These are phyloP conservation scores for Penicillium paneum DNA, from an alignment of 2,329 filamentous ascomycete genomes.

Conservation along the genomic window DNA sequence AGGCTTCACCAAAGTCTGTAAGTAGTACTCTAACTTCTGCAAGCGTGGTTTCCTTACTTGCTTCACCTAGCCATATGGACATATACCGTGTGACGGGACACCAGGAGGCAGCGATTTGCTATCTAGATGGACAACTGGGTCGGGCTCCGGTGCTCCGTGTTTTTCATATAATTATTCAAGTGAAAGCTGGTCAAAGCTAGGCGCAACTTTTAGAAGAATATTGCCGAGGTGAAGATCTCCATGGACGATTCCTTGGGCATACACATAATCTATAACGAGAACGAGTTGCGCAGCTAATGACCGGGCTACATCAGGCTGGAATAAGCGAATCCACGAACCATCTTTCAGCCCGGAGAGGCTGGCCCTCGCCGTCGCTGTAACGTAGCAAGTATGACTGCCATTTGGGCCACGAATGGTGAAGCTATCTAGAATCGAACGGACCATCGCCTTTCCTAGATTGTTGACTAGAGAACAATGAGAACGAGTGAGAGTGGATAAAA, in stretches of 20 bases:
- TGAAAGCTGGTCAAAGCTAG: constrained; percentile 21
- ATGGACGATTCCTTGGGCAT: constrained; percentile 28
- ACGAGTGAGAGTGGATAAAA: constrained; percentile 23
- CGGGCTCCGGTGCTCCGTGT: constrained; percentile 20
- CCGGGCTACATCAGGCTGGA: constrained; percentile 24
- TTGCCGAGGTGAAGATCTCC: constrained; percentile 29
- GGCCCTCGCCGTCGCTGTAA: constrained; percentile 16
- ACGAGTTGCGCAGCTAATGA: constrained; percentile 26
- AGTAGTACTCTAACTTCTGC: constrained; percentile 25
- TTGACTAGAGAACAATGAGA: neutral
- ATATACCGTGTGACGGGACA: constrained; percentile 19
- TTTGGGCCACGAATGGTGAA: neutral
- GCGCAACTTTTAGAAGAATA: constrained; percentile 20
- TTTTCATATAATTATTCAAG: constrained; percentile 19
- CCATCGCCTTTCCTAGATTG: neutral
- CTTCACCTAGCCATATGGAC: constrained; percentile 18
- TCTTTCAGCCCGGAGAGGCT: constrained; percentile 22
- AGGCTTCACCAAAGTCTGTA: neutral
- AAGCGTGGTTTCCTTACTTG: constrained; percentile 24
- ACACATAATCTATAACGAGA: constrained; percentile 33
- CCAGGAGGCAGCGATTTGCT: constrained; percentile 16
- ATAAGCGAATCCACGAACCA: constrained; percentile 22
- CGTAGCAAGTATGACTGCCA: constrained; percentile 26
- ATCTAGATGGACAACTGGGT: constrained; percentile 23
- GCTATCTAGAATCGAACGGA: neutral